Evolutionary conservation across 768 basidiomycete species (phyloP).

Genomic region (Leccinum subgranulosum): DNA sequence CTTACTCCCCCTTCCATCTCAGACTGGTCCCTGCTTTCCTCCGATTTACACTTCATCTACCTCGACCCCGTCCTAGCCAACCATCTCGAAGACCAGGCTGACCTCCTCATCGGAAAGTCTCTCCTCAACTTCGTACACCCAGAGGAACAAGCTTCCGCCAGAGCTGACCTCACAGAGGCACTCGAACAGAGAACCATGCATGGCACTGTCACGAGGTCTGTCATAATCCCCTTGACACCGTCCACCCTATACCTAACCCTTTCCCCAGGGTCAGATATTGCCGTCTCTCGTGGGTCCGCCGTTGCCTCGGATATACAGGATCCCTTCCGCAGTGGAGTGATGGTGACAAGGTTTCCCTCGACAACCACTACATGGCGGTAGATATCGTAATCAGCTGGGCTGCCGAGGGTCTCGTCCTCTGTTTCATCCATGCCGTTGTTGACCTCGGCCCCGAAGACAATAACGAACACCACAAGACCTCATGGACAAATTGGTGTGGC

Average conservation of each 20-base stretch:
- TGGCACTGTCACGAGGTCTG: slow-evolving; percentile 78
- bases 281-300: slow-evolving; percentile 70
- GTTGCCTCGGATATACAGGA: slow-evolving; percentile 65
- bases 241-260: slow-evolving; percentile 22
- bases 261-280: slow-evolving; percentile 69
- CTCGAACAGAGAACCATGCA: slow-evolving; percentile 73
- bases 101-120: slow-evolving; percentile 64
- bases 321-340: slow-evolving; percentile 54
- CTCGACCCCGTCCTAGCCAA: slow-evolving; percentile 74
- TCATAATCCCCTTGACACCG: slow-evolving; percentile 1
- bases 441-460: slow-evolving; percentile 71
- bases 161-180: slow-evolving; percentile 69
- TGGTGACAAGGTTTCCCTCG: slow-evolving; percentile 64
- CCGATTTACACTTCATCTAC: slow-evolving; percentile 75
- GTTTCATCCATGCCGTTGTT: slow-evolving; percentile 82
- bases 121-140: slow-evolving; percentile 81
- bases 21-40: slow-evolving; percentile 84
- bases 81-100: slow-evolving; percentile 72
- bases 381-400: slow-evolving; percentile 91
- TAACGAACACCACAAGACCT: slow-evolving; percentile 67
- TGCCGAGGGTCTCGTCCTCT: slow-evolving; percentile 80
- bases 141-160: slow-evolving; percentile 74
- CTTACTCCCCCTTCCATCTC: slow-evolving; percentile 13
- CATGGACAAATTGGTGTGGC: slow-evolving; percentile 89
- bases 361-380: slow-evolving; percentile 78